A percentile compares a stretch with the other conserved stretches of the same genome.
Evolutionary conservation across 1,284 basidiomycete species (phyloP).

Genomic region (Wallemia hederae): DNA sequence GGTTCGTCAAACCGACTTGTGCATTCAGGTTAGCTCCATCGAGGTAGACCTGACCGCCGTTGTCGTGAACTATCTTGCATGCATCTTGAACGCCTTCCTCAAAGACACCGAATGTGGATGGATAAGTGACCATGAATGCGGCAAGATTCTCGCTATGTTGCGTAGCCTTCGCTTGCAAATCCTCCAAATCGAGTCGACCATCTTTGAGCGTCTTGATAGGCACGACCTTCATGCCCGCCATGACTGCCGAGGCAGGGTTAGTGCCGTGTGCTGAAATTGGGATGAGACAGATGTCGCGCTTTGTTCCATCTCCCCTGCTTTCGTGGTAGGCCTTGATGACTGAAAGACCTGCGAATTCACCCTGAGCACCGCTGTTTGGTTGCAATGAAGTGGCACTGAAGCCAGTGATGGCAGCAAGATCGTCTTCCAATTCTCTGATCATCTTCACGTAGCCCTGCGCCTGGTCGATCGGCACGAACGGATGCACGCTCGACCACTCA

Average conservation of each 20-base stretch:
- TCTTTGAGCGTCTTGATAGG: slow-evolving; percentile 63
- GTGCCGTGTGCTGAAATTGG: slow-evolving; percentile 89
- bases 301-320: slow-evolving; percentile 47
- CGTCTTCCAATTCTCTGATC: slow-evolving; percentile 48
- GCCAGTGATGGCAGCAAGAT: slow-evolving; percentile 79
- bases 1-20: slow-evolving; percentile 78
- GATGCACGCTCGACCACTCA: slow-evolving; percentile 66
- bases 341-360: slow-evolving; percentile 77
- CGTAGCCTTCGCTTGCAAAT: slow-evolving; percentile 61
- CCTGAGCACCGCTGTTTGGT: slow-evolving; percentile 87
- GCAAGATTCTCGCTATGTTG: slow-evolving; percentile 74
- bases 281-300: slow-evolving; percentile 68
- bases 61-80: slow-evolving; percentile 72
- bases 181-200: slow-evolving; percentile 64
- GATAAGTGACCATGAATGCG: slow-evolving; percentile 79
- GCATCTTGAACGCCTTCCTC: slow-evolving; percentile 77
- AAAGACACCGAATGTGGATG: slow-evolving; percentile 90
- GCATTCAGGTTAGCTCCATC: slow-evolving; percentile 94
- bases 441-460: slow-evolving; percentile 60
- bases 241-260: slow-evolving; percentile 52
- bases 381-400: slow-evolving; percentile 84
- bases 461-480: slow-evolving; percentile 71
- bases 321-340: slow-evolving; percentile 86
- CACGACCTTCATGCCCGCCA: slow-evolving; percentile 91
- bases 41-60: slow-evolving; percentile 90